Evolutionary conservation across 176 grass and related monocot species (phyloP).

Genomic region (Carex pumila): DNA sequence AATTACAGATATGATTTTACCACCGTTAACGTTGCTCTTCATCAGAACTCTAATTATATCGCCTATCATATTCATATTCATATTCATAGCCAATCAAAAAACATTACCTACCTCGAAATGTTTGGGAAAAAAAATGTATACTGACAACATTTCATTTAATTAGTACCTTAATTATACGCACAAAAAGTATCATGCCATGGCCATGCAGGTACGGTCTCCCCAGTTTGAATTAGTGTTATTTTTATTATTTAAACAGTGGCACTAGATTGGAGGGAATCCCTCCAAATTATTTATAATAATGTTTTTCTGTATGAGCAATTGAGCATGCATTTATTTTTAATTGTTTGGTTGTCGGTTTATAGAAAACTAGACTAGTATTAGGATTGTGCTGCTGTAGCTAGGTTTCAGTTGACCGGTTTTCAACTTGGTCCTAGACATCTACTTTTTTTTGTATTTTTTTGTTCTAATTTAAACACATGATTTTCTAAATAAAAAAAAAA

Average conservation of each 20-base stretch:
- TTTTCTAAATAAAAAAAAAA: not conserved
- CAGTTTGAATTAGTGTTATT: not conserved
- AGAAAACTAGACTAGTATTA: not conserved
- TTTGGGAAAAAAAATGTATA: not conserved
- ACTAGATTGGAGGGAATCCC: not conserved
- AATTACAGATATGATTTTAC: too few relatives aligned
- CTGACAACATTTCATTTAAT: not conserved
- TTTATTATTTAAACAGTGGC: not conserved
- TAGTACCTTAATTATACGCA: not conserved
- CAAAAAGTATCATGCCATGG: not conserved
- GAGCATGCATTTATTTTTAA: not conserved
- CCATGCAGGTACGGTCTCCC: not conserved
- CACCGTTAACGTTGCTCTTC: too few relatives aligned
- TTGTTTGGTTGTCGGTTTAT: slow-evolving; percentile 1
- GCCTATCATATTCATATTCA: too few relatives aligned
- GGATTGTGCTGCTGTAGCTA: not conserved
- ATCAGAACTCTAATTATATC: too few relatives aligned
- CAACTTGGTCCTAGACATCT: not conserved
- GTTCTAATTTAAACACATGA: not conserved
- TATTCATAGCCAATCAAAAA: too few relatives aligned
- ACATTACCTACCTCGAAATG: not conserved
- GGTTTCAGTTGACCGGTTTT: not conserved
- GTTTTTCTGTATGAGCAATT: not conserved
- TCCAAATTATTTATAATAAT: not conserved
- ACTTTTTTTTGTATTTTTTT: not conserved